Conservation (phyloP, 192 early-diverging fungal species). For the Rhizophlyctis rosea region DNA sequence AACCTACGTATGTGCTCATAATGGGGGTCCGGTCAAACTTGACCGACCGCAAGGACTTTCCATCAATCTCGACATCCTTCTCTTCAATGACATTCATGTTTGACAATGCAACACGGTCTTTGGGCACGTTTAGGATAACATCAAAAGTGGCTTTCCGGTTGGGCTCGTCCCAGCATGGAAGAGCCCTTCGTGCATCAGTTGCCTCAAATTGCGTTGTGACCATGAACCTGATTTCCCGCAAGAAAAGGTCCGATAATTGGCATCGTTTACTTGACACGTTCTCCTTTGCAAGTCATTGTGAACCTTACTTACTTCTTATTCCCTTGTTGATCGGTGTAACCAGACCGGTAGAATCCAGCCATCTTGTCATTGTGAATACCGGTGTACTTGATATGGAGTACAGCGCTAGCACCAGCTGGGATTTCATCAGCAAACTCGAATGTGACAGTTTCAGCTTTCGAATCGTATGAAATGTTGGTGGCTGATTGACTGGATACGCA, state of each 20-base stretch:
- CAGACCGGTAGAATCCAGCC: slow-evolving; percentile 90
- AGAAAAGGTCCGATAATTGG: no score
- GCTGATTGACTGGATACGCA: slow-evolving; percentile 39
- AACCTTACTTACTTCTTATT: slow-evolving; percentile 25
- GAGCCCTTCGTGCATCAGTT: slow-evolving; percentile 82
- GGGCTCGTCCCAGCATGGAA: slow-evolving; percentile 99
- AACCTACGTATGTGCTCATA: slow-evolving; percentile 89
- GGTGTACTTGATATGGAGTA: slow-evolving; percentile 45
- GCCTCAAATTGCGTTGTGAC: slow-evolving; percentile 96
- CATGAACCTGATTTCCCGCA: slow-evolving; percentile 50
- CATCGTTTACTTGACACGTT: no score
- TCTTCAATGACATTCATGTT: slow-evolving; percentile 87
- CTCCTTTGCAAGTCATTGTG: no score
- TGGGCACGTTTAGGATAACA: slow-evolving; percentile 76
- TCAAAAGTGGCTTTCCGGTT: slow-evolving; percentile 93
- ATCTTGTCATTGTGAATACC: slow-evolving; percentile 73
- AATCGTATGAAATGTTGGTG: slow-evolving; percentile 37
- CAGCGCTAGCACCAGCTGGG: slow-evolving; percentile 41
- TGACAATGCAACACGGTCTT: slow-evolving; percentile 76
- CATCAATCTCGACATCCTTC: slow-evolving; percentile 47
- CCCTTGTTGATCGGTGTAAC: slow-evolving; percentile 58
- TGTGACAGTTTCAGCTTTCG: slow-evolving; percentile 43
- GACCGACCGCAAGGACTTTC: slow-evolving; percentile 70
- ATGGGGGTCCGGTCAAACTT: slow-evolving; percentile 86
- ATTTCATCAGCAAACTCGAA: slow-evolving; percentile 45